Evolutionary conservation across 306 rosid genomes (phyloP).

Genomic region (Cucumis sativus): Cucumber_9930_V3 NC_026658.2:18712501-18713000

Average conservation of each 20-base stretch:
- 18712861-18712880: neutral
- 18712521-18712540: neutral
- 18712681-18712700: neutral
- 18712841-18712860: neutral
- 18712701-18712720: neutral
- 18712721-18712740: neutral
- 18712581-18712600: neutral
- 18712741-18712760: too few relatives aligned
- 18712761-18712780: too few relatives aligned
- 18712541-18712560: neutral
- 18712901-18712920: neutral
- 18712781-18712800: neutral
- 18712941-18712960: neutral
- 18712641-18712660: neutral
- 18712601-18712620: neutral
- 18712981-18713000: neutral
- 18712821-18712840: neutral
- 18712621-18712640: neutral
- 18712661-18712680: neutral
- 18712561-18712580: slow-evolving; percentile 1
- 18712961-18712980: neutral
- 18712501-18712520: neutral
- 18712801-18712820: neutral
- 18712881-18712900: neutral
- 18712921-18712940: neutral